A percentile compares a stretch with the other conserved stretches of the same genome.
These are phyloP conservation scores for Cornus controversa DNA, from an alignment of 148 eudicot genomes.

Conservation along the genomic window DNA sequence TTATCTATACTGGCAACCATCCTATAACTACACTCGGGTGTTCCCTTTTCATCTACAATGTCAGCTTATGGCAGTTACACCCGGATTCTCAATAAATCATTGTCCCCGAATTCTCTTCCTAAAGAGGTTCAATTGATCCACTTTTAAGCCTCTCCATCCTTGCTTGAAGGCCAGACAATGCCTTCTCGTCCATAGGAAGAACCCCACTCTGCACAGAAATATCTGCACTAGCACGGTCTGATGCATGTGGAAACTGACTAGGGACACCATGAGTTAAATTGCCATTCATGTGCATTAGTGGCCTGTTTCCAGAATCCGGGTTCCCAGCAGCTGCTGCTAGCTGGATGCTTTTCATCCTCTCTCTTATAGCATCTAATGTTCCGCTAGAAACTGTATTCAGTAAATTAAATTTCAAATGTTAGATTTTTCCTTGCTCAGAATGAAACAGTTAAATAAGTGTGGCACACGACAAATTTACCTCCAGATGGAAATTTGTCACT, in stretches of 20 bases:
- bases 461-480: constrained; percentile 39
- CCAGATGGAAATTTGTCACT: constrained; percentile 64
- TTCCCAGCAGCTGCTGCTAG: constrained; percentile 67
- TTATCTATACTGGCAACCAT: background rate
- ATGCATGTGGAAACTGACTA: constrained; percentile 33
- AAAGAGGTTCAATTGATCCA: constrained; percentile 77
- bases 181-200: constrained; percentile 95
- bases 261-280: constrained; percentile 33
- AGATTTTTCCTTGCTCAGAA: background rate
- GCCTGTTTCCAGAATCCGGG: constrained; percentile 56
- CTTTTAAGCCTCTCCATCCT: constrained; percentile 97
- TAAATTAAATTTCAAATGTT: background rate
- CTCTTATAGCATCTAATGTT: constrained; percentile 86
- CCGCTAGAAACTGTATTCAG: constrained; percentile 59
- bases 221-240: constrained; percentile 34
- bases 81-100: constrained; percentile 7
- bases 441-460: background rate
- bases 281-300: constrained; percentile 59
- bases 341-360: constrained; percentile 93
- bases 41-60: constrained; percentile 27
- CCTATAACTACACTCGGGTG: background rate
- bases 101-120: constrained; percentile 9
- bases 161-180: constrained; percentile 95
- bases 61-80: constrained; percentile 8
- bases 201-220: constrained; percentile 64